Conservation (phyloP, 305 asterid genomes). For the Fraxinus sp. region DNA sequence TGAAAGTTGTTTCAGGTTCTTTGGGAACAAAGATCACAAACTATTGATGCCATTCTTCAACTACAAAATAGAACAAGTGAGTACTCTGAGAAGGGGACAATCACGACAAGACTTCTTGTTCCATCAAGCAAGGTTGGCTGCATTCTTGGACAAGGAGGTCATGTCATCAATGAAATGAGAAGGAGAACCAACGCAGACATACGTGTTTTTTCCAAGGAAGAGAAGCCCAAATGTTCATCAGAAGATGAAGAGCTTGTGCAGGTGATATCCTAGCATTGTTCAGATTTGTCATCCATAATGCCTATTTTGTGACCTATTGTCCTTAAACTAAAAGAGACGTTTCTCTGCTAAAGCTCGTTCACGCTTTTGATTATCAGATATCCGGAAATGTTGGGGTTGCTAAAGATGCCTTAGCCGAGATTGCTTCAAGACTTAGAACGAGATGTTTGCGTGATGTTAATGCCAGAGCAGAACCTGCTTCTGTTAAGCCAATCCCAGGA, state of each 20-base stretch:
- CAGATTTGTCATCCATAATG: constrained; percentile 7
- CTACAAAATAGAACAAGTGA: constrained; percentile 70
- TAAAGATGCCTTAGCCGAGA: constrained; percentile 79
- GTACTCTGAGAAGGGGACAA: constrained; percentile 59
- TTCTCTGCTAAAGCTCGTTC: constrained; percentile 20
- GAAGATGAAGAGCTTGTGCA: constrained; percentile 90
- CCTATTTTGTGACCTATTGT: background rate
- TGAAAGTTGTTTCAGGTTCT: constrained; percentile 50
- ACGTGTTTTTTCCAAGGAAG: constrained; percentile 71
- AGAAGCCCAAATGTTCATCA: constrained; percentile 69
- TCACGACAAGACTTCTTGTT: constrained; percentile 73
- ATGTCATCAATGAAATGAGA: constrained; percentile 79
- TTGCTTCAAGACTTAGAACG: constrained; percentile 68
- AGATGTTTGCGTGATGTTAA: constrained; percentile 63
- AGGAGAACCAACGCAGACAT: constrained; percentile 82
- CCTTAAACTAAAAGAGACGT: constrained; percentile 8
- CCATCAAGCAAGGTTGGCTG: constrained; percentile 87
- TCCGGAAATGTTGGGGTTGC: constrained; percentile 68
- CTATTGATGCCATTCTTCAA: constrained; percentile 70
- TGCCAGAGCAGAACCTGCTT: constrained; percentile 50
- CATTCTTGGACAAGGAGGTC: constrained; percentile 84
- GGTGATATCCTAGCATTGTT: constrained; percentile 41
- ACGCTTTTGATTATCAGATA: constrained; percentile 43
- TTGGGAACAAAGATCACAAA: constrained; percentile 63
- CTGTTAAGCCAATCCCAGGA: constrained; percentile 47